phyloP scores from a whole-genome alignment of 768 basidiomycete genomes.

The Clitopilus hobsonii region DNA sequence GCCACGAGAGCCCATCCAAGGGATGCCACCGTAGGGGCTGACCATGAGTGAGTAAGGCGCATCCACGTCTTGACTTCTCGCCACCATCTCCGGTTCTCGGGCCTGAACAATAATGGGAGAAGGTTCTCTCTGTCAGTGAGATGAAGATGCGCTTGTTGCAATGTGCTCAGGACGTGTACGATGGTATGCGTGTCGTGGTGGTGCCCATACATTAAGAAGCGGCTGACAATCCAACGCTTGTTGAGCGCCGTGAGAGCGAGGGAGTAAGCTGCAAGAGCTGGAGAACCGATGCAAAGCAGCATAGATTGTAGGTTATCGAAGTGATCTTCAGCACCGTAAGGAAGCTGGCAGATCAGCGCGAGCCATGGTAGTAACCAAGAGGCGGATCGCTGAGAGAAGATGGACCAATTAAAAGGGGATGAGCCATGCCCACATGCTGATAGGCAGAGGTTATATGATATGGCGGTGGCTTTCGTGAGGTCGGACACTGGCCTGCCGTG shows the following conservation, averaged over 20 bases:
- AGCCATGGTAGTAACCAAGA: slow-evolving; percentile 47
- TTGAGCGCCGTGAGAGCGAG: slow-evolving; percentile 39
- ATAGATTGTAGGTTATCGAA: slow-evolving; percentile 37
- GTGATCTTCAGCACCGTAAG: slow-evolving; percentile 34
- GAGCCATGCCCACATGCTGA: slow-evolving; percentile 19
- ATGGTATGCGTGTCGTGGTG: slow-evolving; percentile 20
- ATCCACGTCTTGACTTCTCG: slow-evolving; percentile 20
- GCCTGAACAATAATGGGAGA: slow-evolving; percentile 29
- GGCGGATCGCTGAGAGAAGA: too few relatives aligned
- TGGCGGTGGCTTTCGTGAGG: slow-evolving; percentile 17
- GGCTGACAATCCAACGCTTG: slow-evolving; percentile 25
- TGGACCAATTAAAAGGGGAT: slow-evolving; percentile 26
- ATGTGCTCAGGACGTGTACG: slow-evolving; percentile 23
- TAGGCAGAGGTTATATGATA: slow-evolving; percentile 25
- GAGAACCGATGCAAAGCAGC: slow-evolving; percentile 39
- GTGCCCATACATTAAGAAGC: slow-evolving; percentile 15
- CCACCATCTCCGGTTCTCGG: slow-evolving; percentile 35
- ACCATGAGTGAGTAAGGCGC: slow-evolving; percentile 34
- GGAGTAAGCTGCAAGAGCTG: slow-evolving; percentile 40
- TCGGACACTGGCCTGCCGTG: slow-evolving; percentile 18
- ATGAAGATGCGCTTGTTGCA: slow-evolving; percentile 34
- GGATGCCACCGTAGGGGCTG: slow-evolving; percentile 30
- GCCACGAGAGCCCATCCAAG: slow-evolving; percentile 37
- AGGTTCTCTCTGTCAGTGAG: slow-evolving; percentile 17
- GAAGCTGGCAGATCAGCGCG: slow-evolving; percentile 44